Percentiles rank a stretch among this genome's conserved stretches.
phyloP scores from a whole-genome alignment of 179 eudicot species.

The Silene vulgaris region DNA sequence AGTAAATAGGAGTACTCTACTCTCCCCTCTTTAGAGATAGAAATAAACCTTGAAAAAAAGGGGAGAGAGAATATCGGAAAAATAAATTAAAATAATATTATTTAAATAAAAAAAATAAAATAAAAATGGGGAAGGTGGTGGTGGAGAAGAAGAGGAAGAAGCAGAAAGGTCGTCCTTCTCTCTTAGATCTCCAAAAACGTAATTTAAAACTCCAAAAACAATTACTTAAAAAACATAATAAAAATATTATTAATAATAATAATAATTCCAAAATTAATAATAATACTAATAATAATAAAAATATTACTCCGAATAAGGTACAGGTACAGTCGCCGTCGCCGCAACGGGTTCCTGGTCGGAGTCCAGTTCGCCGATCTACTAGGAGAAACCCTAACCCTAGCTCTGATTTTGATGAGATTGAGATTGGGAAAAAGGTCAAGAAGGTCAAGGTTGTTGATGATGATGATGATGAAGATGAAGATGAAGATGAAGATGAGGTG shows the following conservation, averaged over 20 bases:
- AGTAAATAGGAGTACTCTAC: neutral
- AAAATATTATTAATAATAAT: neutral
- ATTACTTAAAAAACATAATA: constrained; percentile 19
- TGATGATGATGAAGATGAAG: neutral
- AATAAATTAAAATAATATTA: neutral
- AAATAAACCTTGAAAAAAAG: neutral
- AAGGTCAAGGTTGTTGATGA: constrained; percentile 7
- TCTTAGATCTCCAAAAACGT: constrained; percentile 53
- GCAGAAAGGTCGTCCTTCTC: constrained; percentile 61
- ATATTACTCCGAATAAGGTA: neutral
- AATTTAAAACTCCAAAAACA: constrained; percentile 30
- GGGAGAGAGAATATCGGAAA: constrained; percentile 9
- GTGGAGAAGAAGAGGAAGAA: constrained; percentile 49
- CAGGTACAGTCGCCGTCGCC: neutral
- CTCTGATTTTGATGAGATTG: constrained; percentile 28
- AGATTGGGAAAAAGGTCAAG: constrained; percentile 11
- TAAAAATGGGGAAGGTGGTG: constrained; percentile 20
- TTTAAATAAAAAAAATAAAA: constrained; percentile 5
- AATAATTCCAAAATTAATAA: constrained; percentile 10
- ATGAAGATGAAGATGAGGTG: neutral
- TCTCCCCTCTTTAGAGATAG: neutral
- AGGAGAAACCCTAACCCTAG: constrained; percentile 40
- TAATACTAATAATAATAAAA: neutral
- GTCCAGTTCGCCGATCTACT: constrained; percentile 40
- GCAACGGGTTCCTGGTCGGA: constrained; percentile 24